Evolutionary conservation across 352 stramenopile species (phyloP).

Genomic region (Pythium angustatum): DNA sequence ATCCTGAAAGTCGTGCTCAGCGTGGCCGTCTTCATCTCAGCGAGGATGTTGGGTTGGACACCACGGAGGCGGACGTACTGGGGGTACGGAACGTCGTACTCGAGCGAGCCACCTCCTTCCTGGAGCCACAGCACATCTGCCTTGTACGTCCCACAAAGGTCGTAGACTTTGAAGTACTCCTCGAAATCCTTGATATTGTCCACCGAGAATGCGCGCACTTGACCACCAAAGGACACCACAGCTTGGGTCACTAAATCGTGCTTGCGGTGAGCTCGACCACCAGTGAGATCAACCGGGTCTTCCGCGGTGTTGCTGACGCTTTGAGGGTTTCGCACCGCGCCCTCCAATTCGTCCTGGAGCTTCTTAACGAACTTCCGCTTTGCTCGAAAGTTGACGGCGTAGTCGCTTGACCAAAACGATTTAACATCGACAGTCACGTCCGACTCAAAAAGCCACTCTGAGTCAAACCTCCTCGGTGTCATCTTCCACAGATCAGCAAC

Average conservation of each 20-base stretch:
- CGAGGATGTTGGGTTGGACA: no score
- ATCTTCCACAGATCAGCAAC: background rate
- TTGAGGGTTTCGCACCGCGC: no score
- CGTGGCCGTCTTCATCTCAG: background rate
- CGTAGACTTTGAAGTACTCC: background rate
- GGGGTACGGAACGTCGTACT: background rate
- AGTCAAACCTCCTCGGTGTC: background rate
- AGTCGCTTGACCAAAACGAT: background rate
- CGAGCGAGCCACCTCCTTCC: background rate
- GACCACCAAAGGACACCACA: background rate
- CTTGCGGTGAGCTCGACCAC: background rate
- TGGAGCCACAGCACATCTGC: background rate
- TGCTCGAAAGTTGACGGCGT: background rate
- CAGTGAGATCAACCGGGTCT: background rate
- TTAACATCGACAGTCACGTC: background rate
- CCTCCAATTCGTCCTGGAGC: no score
- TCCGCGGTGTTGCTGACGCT: no score
- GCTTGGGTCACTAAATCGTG: background rate
- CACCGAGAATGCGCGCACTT: background rate
- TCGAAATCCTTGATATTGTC: background rate
- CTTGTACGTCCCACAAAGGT: background rate
- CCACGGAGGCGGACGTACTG: no score
- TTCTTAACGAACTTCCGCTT: no score
- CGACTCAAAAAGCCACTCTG: background rate
- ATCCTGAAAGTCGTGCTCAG: background rate